These are phyloP conservation scores for Coemansia sp. DNA, from an alignment of 192 early-diverging fungal species.

Conservation along the genomic window DNA sequence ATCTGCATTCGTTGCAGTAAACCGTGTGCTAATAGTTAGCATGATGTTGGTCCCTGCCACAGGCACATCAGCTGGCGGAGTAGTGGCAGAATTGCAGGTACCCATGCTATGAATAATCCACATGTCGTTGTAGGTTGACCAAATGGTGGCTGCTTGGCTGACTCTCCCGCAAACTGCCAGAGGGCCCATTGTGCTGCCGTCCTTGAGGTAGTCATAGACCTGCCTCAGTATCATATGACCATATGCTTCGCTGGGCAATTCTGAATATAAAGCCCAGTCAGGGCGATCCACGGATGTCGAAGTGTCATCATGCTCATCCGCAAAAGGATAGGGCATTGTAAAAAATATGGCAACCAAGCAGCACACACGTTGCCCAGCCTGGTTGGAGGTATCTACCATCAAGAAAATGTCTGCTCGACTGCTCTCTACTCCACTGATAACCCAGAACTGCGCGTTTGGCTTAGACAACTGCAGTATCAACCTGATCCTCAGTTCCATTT, in stretches of 20 bases:
- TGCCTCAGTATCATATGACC: background rate
- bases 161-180: background rate
- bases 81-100: background rate
- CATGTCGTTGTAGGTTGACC: background rate
- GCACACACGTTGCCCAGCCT: background rate
- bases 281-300: background rate
- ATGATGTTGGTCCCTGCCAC: background rate
- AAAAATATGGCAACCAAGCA: background rate
- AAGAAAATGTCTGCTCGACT: background rate
- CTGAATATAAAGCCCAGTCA: background rate
- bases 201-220: background rate
- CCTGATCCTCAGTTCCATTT: background rate
- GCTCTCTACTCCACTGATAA: background rate
- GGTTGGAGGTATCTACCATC: background rate
- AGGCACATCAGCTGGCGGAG: background rate
- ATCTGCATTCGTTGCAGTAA: background rate
- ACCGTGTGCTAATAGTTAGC: background rate
- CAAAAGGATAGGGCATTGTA: background rate
- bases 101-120: conserved; percentile 1
- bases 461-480: background rate
- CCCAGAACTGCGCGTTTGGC: background rate
- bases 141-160: background rate
- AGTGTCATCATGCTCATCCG: background rate
- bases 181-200: background rate
- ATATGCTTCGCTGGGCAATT: background rate